A percentile compares a stretch with the other conserved stretches of the same genome.
These are phyloP conservation scores for Aspergillus ostianus DNA, from an alignment of 495 filamentous ascomycete species.

Conservation along the genomic window DNA sequence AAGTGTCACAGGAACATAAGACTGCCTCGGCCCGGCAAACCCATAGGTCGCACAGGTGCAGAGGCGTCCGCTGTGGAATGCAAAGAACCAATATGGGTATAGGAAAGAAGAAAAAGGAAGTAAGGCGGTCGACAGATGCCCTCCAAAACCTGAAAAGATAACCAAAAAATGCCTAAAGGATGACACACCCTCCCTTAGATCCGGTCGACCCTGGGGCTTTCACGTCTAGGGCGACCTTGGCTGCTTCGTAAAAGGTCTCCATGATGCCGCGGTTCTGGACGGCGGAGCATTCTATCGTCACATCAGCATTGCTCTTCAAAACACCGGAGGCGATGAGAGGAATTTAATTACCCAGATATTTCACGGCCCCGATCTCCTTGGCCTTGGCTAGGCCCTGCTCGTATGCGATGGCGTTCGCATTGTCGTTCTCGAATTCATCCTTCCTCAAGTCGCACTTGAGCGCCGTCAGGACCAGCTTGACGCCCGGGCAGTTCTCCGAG, in stretches of 20 bases:
- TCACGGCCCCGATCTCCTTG: slow-evolving; percentile 78
- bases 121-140: background rate
- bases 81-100: slow-evolving; percentile 17
- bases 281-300: slow-evolving; percentile 81
- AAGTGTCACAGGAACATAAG: slow-evolving; percentile 19
- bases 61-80: background rate
- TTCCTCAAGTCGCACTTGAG: slow-evolving; percentile 96
- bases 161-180: slow-evolving; percentile 24
- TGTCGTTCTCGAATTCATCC: slow-evolving; percentile 56
- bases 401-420: slow-evolving; percentile 75
- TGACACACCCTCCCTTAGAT: slow-evolving; percentile 32
- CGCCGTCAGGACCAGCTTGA: slow-evolving; percentile 92
- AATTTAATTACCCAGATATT: slow-evolving; percentile 71
- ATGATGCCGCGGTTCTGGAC: slow-evolving; percentile 97
- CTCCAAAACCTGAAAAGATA: background rate
- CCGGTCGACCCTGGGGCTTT: slow-evolving; percentile 52
- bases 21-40: background rate
- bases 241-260: slow-evolving; percentile 97
- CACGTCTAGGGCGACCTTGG: slow-evolving; percentile 90
- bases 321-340: slow-evolving; percentile 1
- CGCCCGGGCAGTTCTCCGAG: slow-evolving; percentile 91
- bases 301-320: slow-evolving; percentile 5
- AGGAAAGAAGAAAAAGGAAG: slow-evolving; percentile 7
- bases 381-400: slow-evolving; percentile 91
- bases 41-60: background rate